phyloP scores from a whole-genome alignment of 1,284 basidiomycete genomes.

The Vanrija sp. region DNA sequence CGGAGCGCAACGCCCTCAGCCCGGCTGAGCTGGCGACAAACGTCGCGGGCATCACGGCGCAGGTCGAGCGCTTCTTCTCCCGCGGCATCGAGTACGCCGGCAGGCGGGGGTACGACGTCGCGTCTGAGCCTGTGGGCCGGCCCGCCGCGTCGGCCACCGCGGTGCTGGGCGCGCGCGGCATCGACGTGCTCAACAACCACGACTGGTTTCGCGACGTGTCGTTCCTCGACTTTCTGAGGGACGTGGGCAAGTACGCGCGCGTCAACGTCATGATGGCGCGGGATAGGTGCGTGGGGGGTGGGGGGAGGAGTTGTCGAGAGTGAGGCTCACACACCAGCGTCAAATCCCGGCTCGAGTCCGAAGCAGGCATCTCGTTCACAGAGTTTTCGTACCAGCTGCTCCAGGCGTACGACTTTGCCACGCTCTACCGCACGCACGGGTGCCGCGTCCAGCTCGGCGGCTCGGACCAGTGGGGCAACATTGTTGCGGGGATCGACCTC shows the following conservation, averaged over 20 bases:
- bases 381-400: constrained; percentile 97
- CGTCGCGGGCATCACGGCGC: constrained; percentile 61
- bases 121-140: not conserved
- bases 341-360: constrained; percentile 63
- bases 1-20: constrained; percentile 72
- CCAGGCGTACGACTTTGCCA: constrained; percentile 91
- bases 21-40: constrained; percentile 63
- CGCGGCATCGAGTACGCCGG: constrained; percentile 62
- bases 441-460: constrained; percentile 93
- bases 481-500: constrained; percentile 83
- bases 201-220: constrained; percentile 72
- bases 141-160: not conserved
- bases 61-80: constrained; percentile 68
- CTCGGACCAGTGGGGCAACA: constrained; percentile 99
- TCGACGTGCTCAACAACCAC: constrained; percentile 72
- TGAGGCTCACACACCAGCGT: constrained; percentile 57
- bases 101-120: constrained; percentile 22
- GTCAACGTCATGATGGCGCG: constrained; percentile 86
- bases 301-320: too few species aligned
- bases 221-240: constrained; percentile 79
- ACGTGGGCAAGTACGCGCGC: constrained; percentile 73
- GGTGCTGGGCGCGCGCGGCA: not conserved
- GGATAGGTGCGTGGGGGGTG: constrained; percentile 63
- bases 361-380: constrained; percentile 85
- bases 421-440: constrained; percentile 60